Evolutionary conservation across 1,139 yeast species (phyloP).

Genomic region (Geotrichum cucujoidarum): DNA sequence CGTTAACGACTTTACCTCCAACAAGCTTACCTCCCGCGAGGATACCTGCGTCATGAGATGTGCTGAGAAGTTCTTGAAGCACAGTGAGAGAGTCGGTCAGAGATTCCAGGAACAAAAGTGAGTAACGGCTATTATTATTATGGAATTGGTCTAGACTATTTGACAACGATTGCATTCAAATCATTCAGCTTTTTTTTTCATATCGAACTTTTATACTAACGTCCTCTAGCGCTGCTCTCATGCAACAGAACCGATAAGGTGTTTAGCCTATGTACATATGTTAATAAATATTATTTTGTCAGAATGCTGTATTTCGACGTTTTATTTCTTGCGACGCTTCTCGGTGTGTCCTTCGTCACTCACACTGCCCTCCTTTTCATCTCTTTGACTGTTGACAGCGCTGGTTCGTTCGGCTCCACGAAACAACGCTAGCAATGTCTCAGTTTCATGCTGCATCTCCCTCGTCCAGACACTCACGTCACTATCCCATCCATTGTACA

Average conservation of each 20-base stretch:
- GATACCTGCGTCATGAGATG: constrained; percentile 82
- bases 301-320: neutral
- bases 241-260: constrained; percentile 9
- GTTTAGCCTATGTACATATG: neutral
- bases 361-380: constrained; percentile 5
- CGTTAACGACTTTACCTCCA: constrained; percentile 95
- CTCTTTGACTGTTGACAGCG: constrained; percentile 3
- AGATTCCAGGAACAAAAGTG: constrained; percentile 91
- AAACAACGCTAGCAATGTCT: constrained; percentile 35
- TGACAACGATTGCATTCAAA: no score
- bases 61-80: constrained; percentile 95
- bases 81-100: constrained; percentile 96
- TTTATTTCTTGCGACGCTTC: constrained; percentile 5
- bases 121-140: no score
- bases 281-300: neutral
- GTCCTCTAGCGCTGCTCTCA: constrained; percentile 14
- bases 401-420: constrained; percentile 32
- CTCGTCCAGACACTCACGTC: constrained; percentile 59
- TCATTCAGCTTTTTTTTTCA: no score
- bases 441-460: constrained; percentile 50
- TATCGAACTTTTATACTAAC: no score
- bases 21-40: constrained; percentile 79
- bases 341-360: constrained; percentile 2
- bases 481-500: constrained; percentile 68
- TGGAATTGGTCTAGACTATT: no score